phyloP scores from a whole-genome alignment of 2,329 filamentous ascomycete genomes.

The Corynespora cassiicola region DNA sequence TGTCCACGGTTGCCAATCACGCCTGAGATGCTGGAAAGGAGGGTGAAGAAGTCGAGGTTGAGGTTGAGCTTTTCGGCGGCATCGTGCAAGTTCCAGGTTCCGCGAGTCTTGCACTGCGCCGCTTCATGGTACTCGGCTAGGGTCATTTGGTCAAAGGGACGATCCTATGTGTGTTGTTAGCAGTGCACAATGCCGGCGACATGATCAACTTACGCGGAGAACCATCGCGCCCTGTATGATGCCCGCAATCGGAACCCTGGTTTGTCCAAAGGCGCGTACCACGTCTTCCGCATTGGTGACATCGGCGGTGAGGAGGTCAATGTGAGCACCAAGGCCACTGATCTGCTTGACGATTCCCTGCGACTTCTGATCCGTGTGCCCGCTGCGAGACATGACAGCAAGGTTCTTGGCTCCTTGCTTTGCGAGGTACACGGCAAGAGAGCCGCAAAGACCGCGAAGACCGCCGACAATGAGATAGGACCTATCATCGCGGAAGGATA shows the following conservation, averaged over 20 bases:
- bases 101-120: conserved; percentile 7
- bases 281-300: conserved; percentile 2
- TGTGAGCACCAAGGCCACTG: neutral
- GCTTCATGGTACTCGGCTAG: conserved; percentile 7
- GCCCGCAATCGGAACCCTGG: conserved; percentile 17
- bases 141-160: conserved; percentile 12
- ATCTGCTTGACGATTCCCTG: conserved; percentile 1
- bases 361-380: conserved; percentile 2
- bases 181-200: neutral
- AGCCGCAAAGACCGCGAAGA: conserved; percentile 20
- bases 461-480: conserved; percentile 23
- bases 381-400: conserved; percentile 13
- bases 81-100: conserved; percentile 16
- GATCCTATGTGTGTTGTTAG: conserved; percentile 12
- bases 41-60: conserved; percentile 18
- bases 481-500: conserved; percentile 7
- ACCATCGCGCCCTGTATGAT: conserved; percentile 22
- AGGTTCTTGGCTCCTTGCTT: conserved; percentile 19
- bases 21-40: conserved; percentile 15
- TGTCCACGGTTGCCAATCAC: conserved; percentile 20
- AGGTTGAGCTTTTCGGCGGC: conserved; percentile 1
- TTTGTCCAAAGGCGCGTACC: neutral
- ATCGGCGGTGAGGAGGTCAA: conserved; percentile 1
- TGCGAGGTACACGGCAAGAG: conserved; percentile 17
- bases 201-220: conserved; percentile 17